Percentiles rank a stretch among this genome's conserved stretches.
Conservation (phyloP, 1,284 basidiomycete species). For the Papiliotrema fonsecae region DNA sequence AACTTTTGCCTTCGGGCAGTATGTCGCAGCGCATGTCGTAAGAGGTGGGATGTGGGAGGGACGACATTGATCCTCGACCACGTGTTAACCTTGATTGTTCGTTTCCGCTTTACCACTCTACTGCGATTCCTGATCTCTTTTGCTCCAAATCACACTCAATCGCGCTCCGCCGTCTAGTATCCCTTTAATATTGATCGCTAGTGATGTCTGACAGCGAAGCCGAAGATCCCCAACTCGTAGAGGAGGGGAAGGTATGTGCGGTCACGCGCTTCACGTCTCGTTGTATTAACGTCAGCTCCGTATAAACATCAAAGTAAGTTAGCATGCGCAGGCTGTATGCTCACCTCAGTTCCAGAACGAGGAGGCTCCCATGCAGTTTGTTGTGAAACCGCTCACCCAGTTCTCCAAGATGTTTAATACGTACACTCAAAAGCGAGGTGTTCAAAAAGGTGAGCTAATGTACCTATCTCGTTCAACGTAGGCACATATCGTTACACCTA, state of each 20-base stretch:
- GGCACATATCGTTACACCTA: neutral
- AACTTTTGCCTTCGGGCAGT: no score
- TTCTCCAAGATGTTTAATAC: constrained; percentile 4
- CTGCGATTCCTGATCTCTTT: no score
- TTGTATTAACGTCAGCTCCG: neutral
- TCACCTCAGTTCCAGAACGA: neutral
- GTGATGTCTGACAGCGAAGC: constrained; percentile 35
- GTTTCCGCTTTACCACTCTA: no score
- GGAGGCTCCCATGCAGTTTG: neutral
- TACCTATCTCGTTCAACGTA: neutral
- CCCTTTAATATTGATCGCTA: neutral
- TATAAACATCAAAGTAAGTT: neutral
- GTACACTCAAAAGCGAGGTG: neutral
- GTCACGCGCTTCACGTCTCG: neutral
- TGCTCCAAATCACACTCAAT: no score
- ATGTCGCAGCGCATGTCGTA: no score
- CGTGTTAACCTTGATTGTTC: no score
- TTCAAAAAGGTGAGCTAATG: neutral
- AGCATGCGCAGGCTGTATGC: no score
- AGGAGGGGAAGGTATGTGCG: constrained; percentile 37
- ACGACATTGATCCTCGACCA: no score
- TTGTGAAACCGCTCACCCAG: constrained; percentile 2
- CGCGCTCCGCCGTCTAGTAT: no score
- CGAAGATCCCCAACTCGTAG: constrained; percentile 47
- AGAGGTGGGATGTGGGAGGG: no score